Conservation (phyloP, 257 asterid genomes). For the Salvia hispanica region DNA sequence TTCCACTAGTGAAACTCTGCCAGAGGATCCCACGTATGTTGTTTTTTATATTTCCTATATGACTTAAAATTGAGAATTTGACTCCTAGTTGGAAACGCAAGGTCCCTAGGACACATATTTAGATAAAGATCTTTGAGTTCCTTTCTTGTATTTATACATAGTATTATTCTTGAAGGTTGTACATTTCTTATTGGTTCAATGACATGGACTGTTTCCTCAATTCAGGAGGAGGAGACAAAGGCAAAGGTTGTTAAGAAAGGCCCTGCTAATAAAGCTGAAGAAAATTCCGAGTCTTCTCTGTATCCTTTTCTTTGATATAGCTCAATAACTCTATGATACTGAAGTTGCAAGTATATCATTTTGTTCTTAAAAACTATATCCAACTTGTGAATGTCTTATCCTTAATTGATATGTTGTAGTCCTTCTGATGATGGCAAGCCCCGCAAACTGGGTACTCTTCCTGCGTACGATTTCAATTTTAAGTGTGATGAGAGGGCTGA, state of each 20-base stretch:
- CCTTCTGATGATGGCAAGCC: conserved; percentile 65
- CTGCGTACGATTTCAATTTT: conserved; percentile 73
- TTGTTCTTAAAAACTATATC: conserved; percentile 1
- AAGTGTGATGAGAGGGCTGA: conserved; percentile 93
- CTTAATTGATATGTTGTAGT: conserved; percentile 57
- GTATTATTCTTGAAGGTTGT: conserved; percentile 6
- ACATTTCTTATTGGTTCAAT: neutral
- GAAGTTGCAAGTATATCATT: neutral
- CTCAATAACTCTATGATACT: conserved; percentile 13
- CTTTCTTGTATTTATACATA: conserved; percentile 9
- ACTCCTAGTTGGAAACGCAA: conserved; percentile 24
- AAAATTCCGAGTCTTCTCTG: conserved; percentile 40
- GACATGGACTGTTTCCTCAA: conserved; percentile 28
- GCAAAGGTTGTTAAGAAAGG: conserved; percentile 42
- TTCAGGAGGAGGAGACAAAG: conserved; percentile 50
- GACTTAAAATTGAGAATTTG: conserved; percentile 15
- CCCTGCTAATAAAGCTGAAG: conserved; percentile 44
- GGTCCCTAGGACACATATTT: conserved; percentile 6
- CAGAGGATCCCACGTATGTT: conserved; percentile 49
- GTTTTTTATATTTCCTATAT: conserved; percentile 7
- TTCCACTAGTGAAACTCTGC: conserved; percentile 40
- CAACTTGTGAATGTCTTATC: conserved; percentile 35
- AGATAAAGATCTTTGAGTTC: conserved; percentile 12
- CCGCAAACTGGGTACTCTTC: conserved; percentile 70
- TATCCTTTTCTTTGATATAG: conserved; percentile 42